Conservation (phyloP, 129 eudicot species). For the Scalesia atractyloides region DNA sequence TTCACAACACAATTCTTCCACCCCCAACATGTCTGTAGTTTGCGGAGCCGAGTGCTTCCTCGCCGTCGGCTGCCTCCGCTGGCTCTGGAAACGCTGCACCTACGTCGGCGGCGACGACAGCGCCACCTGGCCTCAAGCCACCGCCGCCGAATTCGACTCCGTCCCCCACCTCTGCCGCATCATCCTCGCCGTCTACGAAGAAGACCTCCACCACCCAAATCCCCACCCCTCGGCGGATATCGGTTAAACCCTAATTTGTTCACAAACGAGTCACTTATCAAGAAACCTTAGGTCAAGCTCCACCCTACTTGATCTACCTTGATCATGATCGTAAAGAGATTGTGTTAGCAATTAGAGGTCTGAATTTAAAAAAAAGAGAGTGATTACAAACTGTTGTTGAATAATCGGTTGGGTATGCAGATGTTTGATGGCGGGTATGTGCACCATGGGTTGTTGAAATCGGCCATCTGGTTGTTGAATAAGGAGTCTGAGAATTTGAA, state of each 20-base stretch:
- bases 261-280: conserved; percentile 75
- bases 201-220: conserved; percentile 54
- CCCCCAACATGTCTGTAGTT: conserved; percentile 53
- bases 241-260: conserved; percentile 68
- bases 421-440: conserved; percentile 97
- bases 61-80: conserved; percentile 66
- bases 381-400: conserved; percentile 67
- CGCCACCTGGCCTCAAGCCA: conserved; percentile 80
- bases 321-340: conserved; percentile 65
- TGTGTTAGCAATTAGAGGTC: conserved; percentile 74
- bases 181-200: conserved; percentile 77
- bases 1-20: background rate
- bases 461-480: conserved; percentile 72
- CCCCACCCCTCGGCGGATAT: conserved; percentile 57
- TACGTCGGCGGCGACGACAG: conserved; percentile 86
- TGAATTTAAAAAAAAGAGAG: conserved; percentile 59
- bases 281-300: conserved; percentile 67
- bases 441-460: conserved; percentile 80
- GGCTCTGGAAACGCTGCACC: conserved; percentile 92
- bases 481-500: conserved; percentile 61
- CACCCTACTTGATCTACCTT: conserved; percentile 69
- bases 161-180: conserved; percentile 78
- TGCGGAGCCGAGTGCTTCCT: conserved; percentile 87
- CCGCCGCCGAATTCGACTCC: conserved; percentile 63
- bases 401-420: conserved; percentile 74